Evolutionary conservation across 371 early-diverging fungal species (phyloP), one percentile per base, ranked within the genome.

Genomic region (Mortierella sp.): DNA sequence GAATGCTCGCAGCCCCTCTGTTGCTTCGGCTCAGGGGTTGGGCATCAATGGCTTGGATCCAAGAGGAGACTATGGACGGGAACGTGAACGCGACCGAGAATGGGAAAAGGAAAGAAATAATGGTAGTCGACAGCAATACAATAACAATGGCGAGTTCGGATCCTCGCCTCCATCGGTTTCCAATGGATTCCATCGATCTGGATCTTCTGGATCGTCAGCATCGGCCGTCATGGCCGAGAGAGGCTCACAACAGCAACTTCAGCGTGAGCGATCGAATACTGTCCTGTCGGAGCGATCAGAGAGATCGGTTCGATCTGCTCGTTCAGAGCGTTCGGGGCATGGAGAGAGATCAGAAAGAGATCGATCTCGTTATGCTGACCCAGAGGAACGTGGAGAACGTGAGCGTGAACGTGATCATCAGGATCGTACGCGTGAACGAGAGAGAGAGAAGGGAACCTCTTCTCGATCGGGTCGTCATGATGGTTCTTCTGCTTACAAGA

Each of bases 231-330:
- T 65, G 41, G 39, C 73, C 12, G 73, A 72, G 23, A 37, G 63
- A 28, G 31, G 44, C 14, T 50, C 14, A 4, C 37, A 17, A 23
- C 67, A 66, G 30, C 69, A 69, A 4, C 37, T 15, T 24, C 67
- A 66, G 30, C 69, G 76, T 1, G 76, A 75, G 50, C 47, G 76
- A 44, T 75, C 76, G 26, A 75, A 75, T 49, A 75, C 76, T 2
- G 76, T 64, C 6, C 51, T 64, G 12, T 75, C 76, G 1, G 76
- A 75, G 31, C 63, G 76, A 6, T 73, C 73, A 2, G 73, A 67
- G 50, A 57, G 68, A n/a, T 73, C 73, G 6, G 63, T 53, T 17
- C 67, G 64, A 19, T 73, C 75, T 15, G 50, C 43, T 43, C 73
- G 73, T 9, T 72, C 73, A 1, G 71, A 61, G 52, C 62, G 70